Conservation (phyloP, 768 basidiomycete species). For the Lactarius vividus region DNA sequence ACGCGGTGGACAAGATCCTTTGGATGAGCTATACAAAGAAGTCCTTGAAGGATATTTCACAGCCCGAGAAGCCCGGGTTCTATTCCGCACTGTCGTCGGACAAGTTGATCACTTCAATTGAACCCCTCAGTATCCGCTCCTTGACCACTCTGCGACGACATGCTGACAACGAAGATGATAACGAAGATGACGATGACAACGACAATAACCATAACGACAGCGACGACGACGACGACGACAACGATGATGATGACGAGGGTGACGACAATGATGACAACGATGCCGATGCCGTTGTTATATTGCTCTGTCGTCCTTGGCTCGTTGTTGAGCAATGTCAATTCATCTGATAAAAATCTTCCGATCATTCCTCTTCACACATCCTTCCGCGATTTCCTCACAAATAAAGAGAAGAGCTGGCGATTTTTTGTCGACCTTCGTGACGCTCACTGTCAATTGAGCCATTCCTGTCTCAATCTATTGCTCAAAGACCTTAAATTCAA, state of each 20-base stretch:
- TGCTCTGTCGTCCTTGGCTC: background rate
- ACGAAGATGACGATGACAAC: too few species aligned
- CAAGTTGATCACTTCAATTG: background rate
- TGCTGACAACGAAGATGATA: too few species aligned
- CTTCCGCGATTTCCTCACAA: background rate
- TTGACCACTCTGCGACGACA: too few species aligned
- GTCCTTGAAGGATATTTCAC: background rate
- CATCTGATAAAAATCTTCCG: background rate
- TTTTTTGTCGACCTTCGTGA: background rate
- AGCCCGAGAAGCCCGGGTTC: too few species aligned
- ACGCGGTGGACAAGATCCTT: background rate
- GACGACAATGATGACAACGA: too few species aligned
- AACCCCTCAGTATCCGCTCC: too few species aligned
- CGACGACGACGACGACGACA: too few species aligned
- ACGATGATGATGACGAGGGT: too few species aligned
- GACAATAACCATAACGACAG: too few species aligned
- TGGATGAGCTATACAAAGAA: background rate
- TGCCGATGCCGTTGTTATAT: background rate
- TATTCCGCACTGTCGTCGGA: slow-evolving; percentile 2
- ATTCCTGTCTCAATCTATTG: background rate
- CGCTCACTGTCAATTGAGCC: slow-evolving; percentile 1
- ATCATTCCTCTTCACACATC: background rate
- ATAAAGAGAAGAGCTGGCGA: background rate
- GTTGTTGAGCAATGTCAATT: background rate
- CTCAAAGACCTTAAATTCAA: background rate